Conservation (phyloP, 257 asterid species). For the Solanum paucissectum region DNA sequence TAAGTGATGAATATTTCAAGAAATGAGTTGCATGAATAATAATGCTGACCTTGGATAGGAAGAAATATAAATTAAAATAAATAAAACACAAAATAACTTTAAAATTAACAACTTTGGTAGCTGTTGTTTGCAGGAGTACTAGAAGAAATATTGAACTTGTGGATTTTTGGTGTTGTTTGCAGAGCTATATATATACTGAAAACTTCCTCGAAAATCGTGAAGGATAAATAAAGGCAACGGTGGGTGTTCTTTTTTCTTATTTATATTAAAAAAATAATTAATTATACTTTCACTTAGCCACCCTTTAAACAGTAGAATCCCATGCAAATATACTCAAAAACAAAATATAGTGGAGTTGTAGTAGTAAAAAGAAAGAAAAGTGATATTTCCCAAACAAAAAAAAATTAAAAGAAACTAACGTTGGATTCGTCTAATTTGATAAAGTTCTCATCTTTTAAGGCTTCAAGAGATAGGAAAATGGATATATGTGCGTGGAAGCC, state of each 20-base stretch:
- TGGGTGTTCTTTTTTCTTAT: slow-evolving; percentile 15
- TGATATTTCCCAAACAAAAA: slow-evolving; percentile 2
- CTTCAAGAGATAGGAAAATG: slow-evolving; percentile 33
- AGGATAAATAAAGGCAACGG: slow-evolving; percentile 18
- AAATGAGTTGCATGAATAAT: neutral
- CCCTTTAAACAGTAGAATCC: neutral
- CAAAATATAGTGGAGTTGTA: slow-evolving; percentile 27
- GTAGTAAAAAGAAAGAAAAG: slow-evolving; percentile 11
- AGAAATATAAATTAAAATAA: neutral
- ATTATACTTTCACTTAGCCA: slow-evolving; percentile 6
- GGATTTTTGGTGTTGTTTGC: slow-evolving; percentile 21
- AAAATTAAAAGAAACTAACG: slow-evolving; percentile 6
- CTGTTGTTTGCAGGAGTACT: neutral
- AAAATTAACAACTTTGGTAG: neutral
- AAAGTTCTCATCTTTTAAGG: slow-evolving; percentile 62
- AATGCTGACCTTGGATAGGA: neutral
- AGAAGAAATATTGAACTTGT: slow-evolving; percentile 14
- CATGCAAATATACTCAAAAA: neutral
- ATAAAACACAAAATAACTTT: neutral
- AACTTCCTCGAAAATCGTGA: slow-evolving; percentile 37
- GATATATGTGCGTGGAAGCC: slow-evolving; percentile 5
- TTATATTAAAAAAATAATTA: slow-evolving; percentile 1
- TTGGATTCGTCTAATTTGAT: slow-evolving; percentile 48
- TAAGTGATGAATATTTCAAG: neutral
- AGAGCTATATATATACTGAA: slow-evolving; percentile 48